These are phyloP conservation scores for Solanum ahanhuiri DNA, from an alignment of 257 asterid genomes.

Conservation along the genomic window DNA sequence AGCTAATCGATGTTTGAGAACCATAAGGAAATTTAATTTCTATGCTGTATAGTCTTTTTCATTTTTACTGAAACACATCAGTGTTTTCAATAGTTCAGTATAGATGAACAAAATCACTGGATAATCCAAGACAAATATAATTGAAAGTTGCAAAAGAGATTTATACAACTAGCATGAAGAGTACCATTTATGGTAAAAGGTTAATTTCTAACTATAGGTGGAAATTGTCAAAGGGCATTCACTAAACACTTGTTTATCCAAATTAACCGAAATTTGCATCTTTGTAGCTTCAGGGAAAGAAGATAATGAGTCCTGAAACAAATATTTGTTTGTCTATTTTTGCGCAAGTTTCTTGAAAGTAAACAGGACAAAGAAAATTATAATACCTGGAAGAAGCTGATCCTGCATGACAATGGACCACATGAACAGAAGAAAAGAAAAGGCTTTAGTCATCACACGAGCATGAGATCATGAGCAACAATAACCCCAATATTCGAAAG, in stretches of 20 bases:
- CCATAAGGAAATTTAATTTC: background rate
- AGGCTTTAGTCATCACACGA: background rate
- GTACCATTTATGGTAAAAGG: background rate
- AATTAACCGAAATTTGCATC: background rate
- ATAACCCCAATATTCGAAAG: background rate
- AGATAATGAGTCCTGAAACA: background rate
- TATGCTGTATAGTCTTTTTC: background rate
- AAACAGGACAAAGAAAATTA: background rate
- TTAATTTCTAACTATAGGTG: background rate
- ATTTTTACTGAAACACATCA: background rate
- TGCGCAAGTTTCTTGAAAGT: background rate
- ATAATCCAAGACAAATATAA: background rate
- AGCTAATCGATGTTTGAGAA: background rate
- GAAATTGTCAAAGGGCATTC: background rate
- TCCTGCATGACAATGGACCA: conserved; percentile 34
- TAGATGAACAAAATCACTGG: background rate
- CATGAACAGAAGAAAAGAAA: conserved; percentile 11
- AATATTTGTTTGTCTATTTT: background rate
- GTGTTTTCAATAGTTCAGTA: background rate
- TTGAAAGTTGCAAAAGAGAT: background rate
- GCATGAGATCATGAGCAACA: background rate
- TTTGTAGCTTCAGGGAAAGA: background rate
- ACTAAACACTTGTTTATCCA: background rate
- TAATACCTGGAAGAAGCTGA: conserved; percentile 72
- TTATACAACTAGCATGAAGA: background rate